Base-by-base conservation (phyloP, 2,329 filamentous ascomycete genomes). In the Cryphonectria japonica region DNA sequence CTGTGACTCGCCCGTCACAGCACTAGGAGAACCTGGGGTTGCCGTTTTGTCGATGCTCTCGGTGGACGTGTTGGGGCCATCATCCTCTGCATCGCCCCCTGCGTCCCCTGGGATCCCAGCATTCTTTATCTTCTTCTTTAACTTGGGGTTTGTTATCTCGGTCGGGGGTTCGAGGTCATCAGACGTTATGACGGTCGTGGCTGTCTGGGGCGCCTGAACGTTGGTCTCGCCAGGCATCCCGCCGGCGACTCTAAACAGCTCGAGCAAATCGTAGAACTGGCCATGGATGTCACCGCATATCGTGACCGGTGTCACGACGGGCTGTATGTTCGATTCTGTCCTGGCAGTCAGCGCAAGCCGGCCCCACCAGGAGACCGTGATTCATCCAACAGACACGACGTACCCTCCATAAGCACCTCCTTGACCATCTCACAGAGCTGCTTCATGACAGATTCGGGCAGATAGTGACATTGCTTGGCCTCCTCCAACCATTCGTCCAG, bases 271-370 rank as follows among this genome's bases (percentile, higher is more conserved):
- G 83, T 99, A 98, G 82, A 98, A 98, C 83, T 99, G 96, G 77
- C 96, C 96, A 82, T 99, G 96, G 74, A 99, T 98, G 80, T 99
- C 96, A 79, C 96, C 96, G 79, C 96, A 98, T 74, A 99, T 92
- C 6, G 96, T 99, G 74, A 99, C 96, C 8, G 96, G 96, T 0
- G 96, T 97, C 68, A 92, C 90, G 29, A 99, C 95, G n/a, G 96
- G 96, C 81, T 98, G 96, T 72, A 99, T 98, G 80, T 99, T 99
- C 75, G 95, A 98, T 84, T 99, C 96, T 97, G 76, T 19, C 22
- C 41, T 3, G 43, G 39, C 11, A 52, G 69, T 70, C 69, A 70
- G 69, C 69, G 57, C 34, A 67, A n/a, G 19, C 32, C n/a, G 41
- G 63, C 22, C 41, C 22, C 7, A 3, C 43, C 41, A 50, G 16